Conservation (phyloP, 2,329 filamentous ascomycete genomes). For the Coleophoma crateriformis region DNA sequence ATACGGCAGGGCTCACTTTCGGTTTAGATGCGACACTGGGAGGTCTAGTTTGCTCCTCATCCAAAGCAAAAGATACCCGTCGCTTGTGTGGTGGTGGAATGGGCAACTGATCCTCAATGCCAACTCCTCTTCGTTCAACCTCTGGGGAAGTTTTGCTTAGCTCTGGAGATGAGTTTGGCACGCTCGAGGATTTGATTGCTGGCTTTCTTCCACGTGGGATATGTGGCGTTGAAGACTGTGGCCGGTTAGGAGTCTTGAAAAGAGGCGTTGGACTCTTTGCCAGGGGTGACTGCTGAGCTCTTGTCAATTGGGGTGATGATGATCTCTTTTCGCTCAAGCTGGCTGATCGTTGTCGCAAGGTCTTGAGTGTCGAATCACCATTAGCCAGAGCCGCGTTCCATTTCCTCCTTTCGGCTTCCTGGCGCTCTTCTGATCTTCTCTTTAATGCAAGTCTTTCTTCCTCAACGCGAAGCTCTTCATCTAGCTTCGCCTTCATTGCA, state of each 20-base stretch:
- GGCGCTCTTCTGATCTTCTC: no score
- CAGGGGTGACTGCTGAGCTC: background rate
- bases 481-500: background rate
- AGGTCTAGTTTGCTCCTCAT: slow-evolving; percentile 5
- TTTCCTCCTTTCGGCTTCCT: slow-evolving; percentile 5
- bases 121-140: slow-evolving; percentile 6
- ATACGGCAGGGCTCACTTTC: slow-evolving; percentile 3
- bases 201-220: slow-evolving; percentile 19
- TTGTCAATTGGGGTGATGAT: slow-evolving; percentile 2
- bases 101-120: slow-evolving; percentile 17
- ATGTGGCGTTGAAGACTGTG: slow-evolving; percentile 18
- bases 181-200: slow-evolving; percentile 11
- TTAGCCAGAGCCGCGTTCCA: slow-evolving; percentile 1
- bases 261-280: slow-evolving; percentile 6
- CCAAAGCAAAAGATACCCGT: slow-evolving; percentile 12
- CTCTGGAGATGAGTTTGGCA: slow-evolving; percentile 16
- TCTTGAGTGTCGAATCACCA: background rate
- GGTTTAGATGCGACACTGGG: background rate
- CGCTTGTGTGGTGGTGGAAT: slow-evolving; percentile 9
- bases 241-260: slow-evolving; percentile 3
- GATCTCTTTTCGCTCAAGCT: slow-evolving; percentile 3
- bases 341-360: slow-evolving; percentile 1
- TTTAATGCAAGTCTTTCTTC: background rate
- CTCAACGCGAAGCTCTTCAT: slow-evolving; percentile 10
- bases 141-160: slow-evolving; percentile 6